Base-by-base conservation (phyloP, 73 alveolate species). In the Blepharisma stoltei region DNA sequence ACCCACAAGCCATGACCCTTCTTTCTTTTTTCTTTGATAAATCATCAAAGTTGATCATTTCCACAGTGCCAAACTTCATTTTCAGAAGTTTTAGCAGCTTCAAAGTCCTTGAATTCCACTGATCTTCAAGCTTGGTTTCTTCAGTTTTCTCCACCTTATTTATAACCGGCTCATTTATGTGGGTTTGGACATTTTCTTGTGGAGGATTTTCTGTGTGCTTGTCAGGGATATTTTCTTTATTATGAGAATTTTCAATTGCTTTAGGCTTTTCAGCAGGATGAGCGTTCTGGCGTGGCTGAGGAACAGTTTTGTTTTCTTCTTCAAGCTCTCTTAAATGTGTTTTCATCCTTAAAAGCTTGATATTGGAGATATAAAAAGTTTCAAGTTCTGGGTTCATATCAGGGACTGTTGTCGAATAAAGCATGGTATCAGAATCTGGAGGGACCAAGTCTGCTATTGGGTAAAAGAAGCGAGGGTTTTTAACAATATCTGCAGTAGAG, bases 1-100 rank as follows among this genome's bases (percentile, higher is more conserved):
- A 60, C 0, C 73, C 73, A 25, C 73, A 60, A 25, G 73, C 73
- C 73, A 60, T 60, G 73, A 60, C 73, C 37, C 73, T 14, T 25
- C 73, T 14, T 14, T 60, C 73, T 18, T 14, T 8, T 25, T 60
- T 60, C 23, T 60, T 60, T 8, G 46, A 14, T 14, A 60, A 38
- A 14, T 60, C 73, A 20, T 60, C 73, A 60, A 60, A 60, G 73
- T 18, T 14, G 18, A 60, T n/a, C 14, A 20, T 18, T 60, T 60
- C 23, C 73, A 14, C 46, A 60, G 18, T 60, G 23, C 48, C 5
- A 60, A 60, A 38, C 23, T 38, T 60, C 11, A 60, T 25, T 60
- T 60, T 60, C 73, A 60, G 46, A 8, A 60, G 45, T 38, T 60
- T 60, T 8, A 60, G 73, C 18, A 60, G 45, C 45, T 60, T 60